Conservation (phyloP, 1,139 yeast genomes). For the Blastobotrys petasosporus region DNA sequence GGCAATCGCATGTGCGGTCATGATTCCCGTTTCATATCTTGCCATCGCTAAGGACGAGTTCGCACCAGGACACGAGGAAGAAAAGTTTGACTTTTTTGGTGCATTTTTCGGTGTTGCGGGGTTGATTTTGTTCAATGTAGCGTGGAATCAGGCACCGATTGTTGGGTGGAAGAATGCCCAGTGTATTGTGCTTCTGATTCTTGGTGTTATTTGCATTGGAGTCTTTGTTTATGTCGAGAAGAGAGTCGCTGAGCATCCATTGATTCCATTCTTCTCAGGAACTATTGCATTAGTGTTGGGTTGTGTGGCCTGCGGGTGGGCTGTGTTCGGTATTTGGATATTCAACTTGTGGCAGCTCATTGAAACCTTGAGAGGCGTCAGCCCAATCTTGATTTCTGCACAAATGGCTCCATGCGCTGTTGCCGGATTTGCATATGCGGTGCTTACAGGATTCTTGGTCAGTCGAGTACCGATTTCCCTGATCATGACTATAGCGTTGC, state of each 20-base stretch:
- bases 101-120: constrained; percentile 45
- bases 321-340: constrained; percentile 55
- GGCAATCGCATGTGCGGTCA: constrained; percentile 35
- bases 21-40: constrained; percentile 35
- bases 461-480: constrained; percentile 38
- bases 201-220: constrained; percentile 40
- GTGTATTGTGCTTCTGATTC: constrained; percentile 45
- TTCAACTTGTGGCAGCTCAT: constrained; percentile 42
- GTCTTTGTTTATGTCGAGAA: constrained; percentile 38
- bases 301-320: constrained; percentile 54
- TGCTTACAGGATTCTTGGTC: constrained; percentile 39
- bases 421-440: constrained; percentile 45
- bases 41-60: constrained; percentile 39
- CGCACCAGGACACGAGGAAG: constrained; percentile 26
- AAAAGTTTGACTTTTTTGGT: constrained; percentile 44
- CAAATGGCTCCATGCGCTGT: constrained; percentile 39
- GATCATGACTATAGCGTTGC: constrained; percentile 44
- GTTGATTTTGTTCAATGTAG: constrained; percentile 46
- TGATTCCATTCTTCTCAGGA: constrained; percentile 43
- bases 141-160: constrained; percentile 59
- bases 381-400: constrained; percentile 39
- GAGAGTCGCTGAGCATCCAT: constrained; percentile 38
- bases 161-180: constrained; percentile 51
- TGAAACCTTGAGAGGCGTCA: constrained; percentile 31
- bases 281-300: constrained; percentile 44